Conservation (phyloP, 306 rosid genomes). For the Neltuma alba region DNA sequence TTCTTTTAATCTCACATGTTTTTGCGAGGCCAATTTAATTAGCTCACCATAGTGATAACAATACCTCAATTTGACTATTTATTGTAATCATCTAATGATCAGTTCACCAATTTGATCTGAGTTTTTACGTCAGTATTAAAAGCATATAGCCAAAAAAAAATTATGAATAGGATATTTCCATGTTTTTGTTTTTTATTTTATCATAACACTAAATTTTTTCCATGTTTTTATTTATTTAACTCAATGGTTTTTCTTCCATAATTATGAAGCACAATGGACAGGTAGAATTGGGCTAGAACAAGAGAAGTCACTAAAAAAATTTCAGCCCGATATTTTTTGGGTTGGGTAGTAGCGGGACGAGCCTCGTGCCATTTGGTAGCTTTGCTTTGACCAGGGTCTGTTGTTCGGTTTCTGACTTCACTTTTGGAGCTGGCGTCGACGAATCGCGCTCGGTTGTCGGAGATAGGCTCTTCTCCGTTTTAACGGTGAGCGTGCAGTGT, state of each 20-base stretch:
- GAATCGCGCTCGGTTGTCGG: not conserved
- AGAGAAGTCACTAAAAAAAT: not conserved
- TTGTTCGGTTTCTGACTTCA: not conserved
- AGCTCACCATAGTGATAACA: too few species aligned
- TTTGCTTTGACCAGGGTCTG: not conserved
- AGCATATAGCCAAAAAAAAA: too few species aligned
- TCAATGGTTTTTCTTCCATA: not conserved
- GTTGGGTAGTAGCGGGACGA: not conserved
- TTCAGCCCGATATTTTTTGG: conserved; percentile 12
- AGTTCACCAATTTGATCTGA: too few species aligned
- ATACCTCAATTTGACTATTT: too few species aligned
- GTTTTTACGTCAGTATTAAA: too few species aligned
- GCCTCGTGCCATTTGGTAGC: not conserved
- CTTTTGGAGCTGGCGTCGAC: not conserved
- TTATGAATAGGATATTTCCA: too few species aligned
- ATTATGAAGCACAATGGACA: not conserved
- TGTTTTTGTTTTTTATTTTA: too few species aligned
- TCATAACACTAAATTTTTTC: too few species aligned
- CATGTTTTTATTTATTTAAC: too few species aligned
- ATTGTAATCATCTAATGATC: too few species aligned
- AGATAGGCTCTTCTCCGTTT: not conserved
- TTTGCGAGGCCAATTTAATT: too few species aligned
- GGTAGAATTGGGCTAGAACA: not conserved
- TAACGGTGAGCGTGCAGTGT: not conserved
- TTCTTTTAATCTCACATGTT: too few species aligned